phyloP scores from a whole-genome alignment of 2,329 filamentous ascomycete genomes.

The Bertia moriformis region DNA sequence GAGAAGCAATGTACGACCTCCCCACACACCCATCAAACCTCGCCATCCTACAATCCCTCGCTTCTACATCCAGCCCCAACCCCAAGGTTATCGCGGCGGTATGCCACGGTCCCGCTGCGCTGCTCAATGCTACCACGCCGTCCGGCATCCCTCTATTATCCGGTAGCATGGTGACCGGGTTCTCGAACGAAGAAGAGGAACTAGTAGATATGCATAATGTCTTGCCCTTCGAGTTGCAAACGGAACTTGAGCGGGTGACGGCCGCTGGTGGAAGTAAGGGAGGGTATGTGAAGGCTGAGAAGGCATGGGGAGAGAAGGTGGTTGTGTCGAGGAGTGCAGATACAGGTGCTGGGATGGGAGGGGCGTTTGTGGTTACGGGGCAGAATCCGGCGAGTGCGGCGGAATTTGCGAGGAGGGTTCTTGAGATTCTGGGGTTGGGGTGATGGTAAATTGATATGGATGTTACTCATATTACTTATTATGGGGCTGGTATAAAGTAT shows the following conservation, averaged over 20 bases:
- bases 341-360: too few relatives aligned
- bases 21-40: slow-evolving; percentile 38
- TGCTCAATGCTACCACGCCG: slow-evolving; percentile 37
- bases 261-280: too few relatives aligned
- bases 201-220: slow-evolving; percentile 21
- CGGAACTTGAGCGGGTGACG: slow-evolving; percentile 29
- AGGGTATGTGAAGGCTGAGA: slow-evolving; percentile 36
- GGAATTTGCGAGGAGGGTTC: background rate
- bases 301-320: slow-evolving; percentile 32
- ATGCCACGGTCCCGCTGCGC: slow-evolving; percentile 53
- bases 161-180: slow-evolving; percentile 43
- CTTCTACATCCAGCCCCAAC: slow-evolving; percentile 41
- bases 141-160: slow-evolving; percentile 37
- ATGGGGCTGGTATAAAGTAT: too few relatives aligned
- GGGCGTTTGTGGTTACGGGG: slow-evolving; percentile 36
- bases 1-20: slow-evolving; percentile 51
- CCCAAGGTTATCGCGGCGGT: slow-evolving; percentile 54
- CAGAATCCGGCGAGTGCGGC: slow-evolving; percentile 31
- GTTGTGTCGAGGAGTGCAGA: too few relatives aligned
- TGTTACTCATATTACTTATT: too few relatives aligned
- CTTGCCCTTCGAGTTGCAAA: slow-evolving; percentile 48
- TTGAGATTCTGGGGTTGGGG: background rate
- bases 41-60: slow-evolving; percentile 47
- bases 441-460: too few relatives aligned
- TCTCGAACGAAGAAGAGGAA: slow-evolving; percentile 40